A percentile compares a stretch with the other conserved stretches of the same genome.
Conservation (phyloP, 345 rosid genomes). For the Eucalyptus sideroxylon region DNA sequence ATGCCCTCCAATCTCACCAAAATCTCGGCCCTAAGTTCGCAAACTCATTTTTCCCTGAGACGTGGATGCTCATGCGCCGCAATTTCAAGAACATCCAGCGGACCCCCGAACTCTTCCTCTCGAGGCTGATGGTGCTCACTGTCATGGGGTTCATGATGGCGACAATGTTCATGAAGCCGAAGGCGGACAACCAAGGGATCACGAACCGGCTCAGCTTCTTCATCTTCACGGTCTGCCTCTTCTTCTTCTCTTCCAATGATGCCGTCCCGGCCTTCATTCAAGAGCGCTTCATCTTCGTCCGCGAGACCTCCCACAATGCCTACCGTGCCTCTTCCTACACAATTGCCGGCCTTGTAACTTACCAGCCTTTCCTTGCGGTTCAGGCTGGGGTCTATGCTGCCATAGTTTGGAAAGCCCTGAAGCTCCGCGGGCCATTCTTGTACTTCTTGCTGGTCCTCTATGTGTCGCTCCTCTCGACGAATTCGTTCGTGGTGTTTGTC, state of each 20-base stretch:
- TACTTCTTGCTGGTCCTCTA: slow-evolving; percentile 52
- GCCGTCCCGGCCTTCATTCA: slow-evolving; percentile 67
- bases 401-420: slow-evolving; percentile 43
- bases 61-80: slow-evolving; percentile 54
- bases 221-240: slow-evolving; percentile 53
- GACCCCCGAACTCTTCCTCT: slow-evolving; percentile 63
- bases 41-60: slow-evolving; percentile 40
- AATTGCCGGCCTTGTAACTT: slow-evolving; percentile 47
- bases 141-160: slow-evolving; percentile 71
- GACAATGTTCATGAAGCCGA: slow-evolving; percentile 54
- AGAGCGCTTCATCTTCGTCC: slow-evolving; percentile 52
- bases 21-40: slow-evolving; percentile 28
- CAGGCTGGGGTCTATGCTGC: slow-evolving; percentile 43
- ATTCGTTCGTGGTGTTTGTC: slow-evolving; percentile 61
- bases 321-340: slow-evolving; percentile 60
- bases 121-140: slow-evolving; percentile 50
- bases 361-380: slow-evolving; percentile 46
- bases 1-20: neutral
- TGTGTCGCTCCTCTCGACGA: slow-evolving; percentile 50
- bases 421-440: slow-evolving; percentile 31
- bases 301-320: slow-evolving; percentile 59
- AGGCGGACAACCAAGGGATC: slow-evolving; percentile 29
- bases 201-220: slow-evolving; percentile 50
- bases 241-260: slow-evolving; percentile 71
- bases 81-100: slow-evolving; percentile 56